Conservation (phyloP, 768 basidiomycete genomes). For the Multifurca ochricompacta region DNA sequence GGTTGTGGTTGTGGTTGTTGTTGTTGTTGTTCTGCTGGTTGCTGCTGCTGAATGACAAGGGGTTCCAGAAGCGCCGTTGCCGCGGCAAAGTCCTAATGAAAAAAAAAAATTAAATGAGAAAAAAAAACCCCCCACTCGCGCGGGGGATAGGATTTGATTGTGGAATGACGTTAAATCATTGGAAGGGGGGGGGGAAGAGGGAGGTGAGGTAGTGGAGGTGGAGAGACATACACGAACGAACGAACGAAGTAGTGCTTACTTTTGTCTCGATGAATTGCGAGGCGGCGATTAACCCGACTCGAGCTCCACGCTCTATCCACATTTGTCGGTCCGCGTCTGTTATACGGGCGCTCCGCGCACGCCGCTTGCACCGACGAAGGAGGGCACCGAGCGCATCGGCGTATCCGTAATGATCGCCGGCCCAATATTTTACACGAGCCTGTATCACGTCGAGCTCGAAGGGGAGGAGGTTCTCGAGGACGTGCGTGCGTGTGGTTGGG, state of each 20-base stretch:
- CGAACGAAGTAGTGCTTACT: too few species aligned
- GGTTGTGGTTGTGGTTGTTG: slow-evolving; percentile 15
- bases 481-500: slow-evolving; percentile 42
- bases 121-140: too few species aligned
- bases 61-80: slow-evolving; percentile 63
- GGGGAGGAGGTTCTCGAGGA: slow-evolving; percentile 52
- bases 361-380: slow-evolving; percentile 50
- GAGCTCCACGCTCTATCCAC: slow-evolving; percentile 78
- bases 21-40: neutral
- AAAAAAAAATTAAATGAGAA: too few species aligned
- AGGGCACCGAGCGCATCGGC: slow-evolving; percentile 65
- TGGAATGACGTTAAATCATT: too few species aligned
- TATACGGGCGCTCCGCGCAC: slow-evolving; percentile 31
- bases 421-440: slow-evolving; percentile 72
- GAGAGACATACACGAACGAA: too few species aligned
- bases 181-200: neutral
- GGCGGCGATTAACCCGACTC: slow-evolving; percentile 71
- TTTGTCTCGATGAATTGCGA: slow-evolving; percentile 83
- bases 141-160: too few species aligned
- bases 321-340: slow-evolving; percentile 33
- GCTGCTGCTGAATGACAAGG: slow-evolving; percentile 36
- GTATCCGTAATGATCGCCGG: slow-evolving; percentile 72
- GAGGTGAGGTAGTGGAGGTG: neutral
- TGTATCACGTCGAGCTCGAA: slow-evolving; percentile 61
- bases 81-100: slow-evolving; percentile 54